These are phyloP conservation scores for Silene coronaria DNA, from an alignment of 179 eudicot genomes.

Conservation along the genomic window DNA sequence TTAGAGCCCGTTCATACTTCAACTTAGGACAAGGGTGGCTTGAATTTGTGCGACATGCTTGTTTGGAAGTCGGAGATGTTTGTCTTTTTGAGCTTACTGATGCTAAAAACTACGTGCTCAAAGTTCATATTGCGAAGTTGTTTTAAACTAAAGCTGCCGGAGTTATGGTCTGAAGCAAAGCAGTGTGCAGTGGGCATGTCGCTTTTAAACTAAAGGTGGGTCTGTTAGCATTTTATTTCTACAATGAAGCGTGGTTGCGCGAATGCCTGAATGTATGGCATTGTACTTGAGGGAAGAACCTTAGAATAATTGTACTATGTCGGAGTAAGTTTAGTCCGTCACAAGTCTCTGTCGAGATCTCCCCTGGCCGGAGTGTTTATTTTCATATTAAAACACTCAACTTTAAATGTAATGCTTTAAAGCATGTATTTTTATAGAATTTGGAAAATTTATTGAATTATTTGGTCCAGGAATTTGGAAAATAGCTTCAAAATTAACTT, in stretches of 20 bases:
- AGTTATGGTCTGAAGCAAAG: neutral
- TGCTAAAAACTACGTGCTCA: conserved; percentile 7
- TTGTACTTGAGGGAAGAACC: no score
- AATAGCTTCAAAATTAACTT: no score
- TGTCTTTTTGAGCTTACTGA: conserved; percentile 25
- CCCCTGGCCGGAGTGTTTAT: no score
- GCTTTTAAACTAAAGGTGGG: no score
- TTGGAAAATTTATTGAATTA: neutral
- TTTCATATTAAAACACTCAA: no score
- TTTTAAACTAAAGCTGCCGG: neutral
- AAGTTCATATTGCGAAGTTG: conserved; percentile 20
- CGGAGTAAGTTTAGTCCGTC: no score
- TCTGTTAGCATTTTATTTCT: neutral
- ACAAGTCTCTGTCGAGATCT: no score
- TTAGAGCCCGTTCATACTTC: neutral
- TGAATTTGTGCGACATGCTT: neutral
- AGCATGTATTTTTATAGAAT: no score
- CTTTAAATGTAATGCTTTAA: no score
- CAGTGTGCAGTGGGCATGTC: neutral
- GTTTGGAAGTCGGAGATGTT: conserved; percentile 20
- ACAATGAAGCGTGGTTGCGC: neutral
- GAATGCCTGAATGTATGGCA: no score
- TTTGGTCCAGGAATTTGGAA: neutral
- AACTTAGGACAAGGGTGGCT: conserved; percentile 19
- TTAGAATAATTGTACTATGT: no score